Conservation (phyloP, 371 early-diverging fungal genomes). For the Syncephalastrum sp. region DNA sequence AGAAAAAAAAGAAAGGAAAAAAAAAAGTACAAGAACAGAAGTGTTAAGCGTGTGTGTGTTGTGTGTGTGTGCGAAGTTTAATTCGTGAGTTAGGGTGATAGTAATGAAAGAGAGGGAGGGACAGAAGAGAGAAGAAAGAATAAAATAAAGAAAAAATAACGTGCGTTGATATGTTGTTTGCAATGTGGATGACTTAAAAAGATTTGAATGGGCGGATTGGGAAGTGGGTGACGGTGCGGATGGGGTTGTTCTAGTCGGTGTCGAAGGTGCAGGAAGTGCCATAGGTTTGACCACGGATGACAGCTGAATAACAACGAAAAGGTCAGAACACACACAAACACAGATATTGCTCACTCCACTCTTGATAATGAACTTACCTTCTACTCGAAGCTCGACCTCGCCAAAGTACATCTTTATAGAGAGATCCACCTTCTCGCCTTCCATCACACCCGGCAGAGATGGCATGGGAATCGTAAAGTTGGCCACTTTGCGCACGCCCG, state of each 20-base stretch:
- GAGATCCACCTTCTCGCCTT: constrained; percentile 47
- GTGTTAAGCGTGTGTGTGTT: neutral
- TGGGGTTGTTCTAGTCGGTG: constrained; percentile 23
- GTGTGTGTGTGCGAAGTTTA: neutral
- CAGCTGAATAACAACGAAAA: constrained; percentile 21
- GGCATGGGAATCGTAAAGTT: constrained; percentile 54
- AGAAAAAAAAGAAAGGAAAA: no score
- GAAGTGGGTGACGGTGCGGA: no score
- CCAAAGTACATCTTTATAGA: constrained; percentile 43
- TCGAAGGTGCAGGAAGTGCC: constrained; percentile 50
- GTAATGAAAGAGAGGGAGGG: no score
- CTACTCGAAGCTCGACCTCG: constrained; percentile 52
- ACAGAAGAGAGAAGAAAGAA: no score
- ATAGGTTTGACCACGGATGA: constrained; percentile 51
- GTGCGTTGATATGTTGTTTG: no score
- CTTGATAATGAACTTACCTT: constrained; percentile 22
- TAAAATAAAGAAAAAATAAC: no score
- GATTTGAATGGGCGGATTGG: no score
- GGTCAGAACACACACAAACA: no score
- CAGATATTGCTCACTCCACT: no score
- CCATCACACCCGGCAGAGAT: constrained; percentile 33
- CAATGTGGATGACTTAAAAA: no score
- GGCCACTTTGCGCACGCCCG: constrained; percentile 44
- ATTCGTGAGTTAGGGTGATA: no score
- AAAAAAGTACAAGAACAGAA: no score